Base-by-base conservation (phyloP, 495 filamentous ascomycete species). In the Penicillium roqueforti region DNA sequence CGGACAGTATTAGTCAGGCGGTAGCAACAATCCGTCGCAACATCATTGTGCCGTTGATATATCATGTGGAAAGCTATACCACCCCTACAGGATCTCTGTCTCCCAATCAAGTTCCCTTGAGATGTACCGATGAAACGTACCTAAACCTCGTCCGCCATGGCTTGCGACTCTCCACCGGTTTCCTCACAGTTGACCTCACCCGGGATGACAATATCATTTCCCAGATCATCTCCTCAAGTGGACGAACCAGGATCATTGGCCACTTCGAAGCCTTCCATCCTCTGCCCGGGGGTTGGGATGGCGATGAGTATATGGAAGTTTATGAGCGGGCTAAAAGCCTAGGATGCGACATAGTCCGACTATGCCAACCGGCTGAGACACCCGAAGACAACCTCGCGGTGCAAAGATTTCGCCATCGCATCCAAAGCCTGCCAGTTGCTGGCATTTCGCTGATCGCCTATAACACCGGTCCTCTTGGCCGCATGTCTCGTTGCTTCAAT, bases 121-220 rank as follows among this genome's bases (percentile, higher is more conserved):
- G 68, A 3, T 58, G 65, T 11, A 56, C 63, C 3, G 71, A 76
- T 47, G 54, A 74, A 4, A 74, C 77, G 49, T 88, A 88, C 59
- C 68, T 84, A 5, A 76, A 80, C 42, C 67, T 89, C 13, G 72
- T 88, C 29, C 77, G 82, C 31, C 82, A 88, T 48, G 87, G 86
- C 0, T 68, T 90, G 25, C 82, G 87, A 13, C 73, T 92, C 22
- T 83, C 80, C 0, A 83, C 87, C 5, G 86, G 87, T 38, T 90
- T 87, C 66, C 59, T 87, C 19, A 83, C 83, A 31, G 68, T 91
- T 1, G 86, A 89, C 57, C 65, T 91, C 1, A 76, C 80, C 10
- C 79, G 82, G 34, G 74, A 76, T 36, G 76, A 84, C 19, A 67
- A 69, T 1, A 42, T 79, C 1, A 61, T 89, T 3, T 67, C 70